A percentile compares a stretch with the other conserved stretches of the same genome.
Evolutionary conservation across 805 yeast species (phyloP).

Genomic region (Ogataea wickerhamii): DNA sequence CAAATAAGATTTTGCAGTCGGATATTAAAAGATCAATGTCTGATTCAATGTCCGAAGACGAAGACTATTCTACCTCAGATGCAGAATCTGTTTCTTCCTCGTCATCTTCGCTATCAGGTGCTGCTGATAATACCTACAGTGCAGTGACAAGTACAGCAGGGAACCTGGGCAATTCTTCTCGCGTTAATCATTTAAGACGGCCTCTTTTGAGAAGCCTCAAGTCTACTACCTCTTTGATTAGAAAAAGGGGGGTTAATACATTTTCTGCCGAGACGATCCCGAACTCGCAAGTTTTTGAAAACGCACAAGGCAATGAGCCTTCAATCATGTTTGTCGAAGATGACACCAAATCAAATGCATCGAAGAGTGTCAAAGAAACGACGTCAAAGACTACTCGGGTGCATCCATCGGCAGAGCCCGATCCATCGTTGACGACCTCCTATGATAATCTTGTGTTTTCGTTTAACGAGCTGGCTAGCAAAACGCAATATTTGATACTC

Average conservation of each 20-base stretch:
- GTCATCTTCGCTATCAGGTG: constrained; percentile 13
- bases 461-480: constrained; percentile 87
- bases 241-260: constrained; percentile 15
- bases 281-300: constrained; percentile 60
- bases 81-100: constrained; percentile 23
- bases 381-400: background rate
- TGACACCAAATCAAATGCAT: constrained; percentile 21
- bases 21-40: constrained; percentile 26
- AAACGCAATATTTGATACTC: constrained; percentile 83
- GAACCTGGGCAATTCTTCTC: constrained; percentile 7
- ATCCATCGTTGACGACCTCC: constrained; percentile 8
- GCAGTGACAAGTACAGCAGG: background rate
- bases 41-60: constrained; percentile 27
- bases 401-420: constrained; percentile 2
- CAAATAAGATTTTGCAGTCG: constrained; percentile 44
- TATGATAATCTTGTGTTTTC: constrained; percentile 33
- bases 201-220: constrained; percentile 21
- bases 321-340: constrained; percentile 59
- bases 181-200: constrained; percentile 18
- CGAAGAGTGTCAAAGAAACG: constrained; percentile 1
- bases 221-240: constrained; percentile 19
- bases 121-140: background rate
- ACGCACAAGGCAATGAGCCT: constrained; percentile 65
- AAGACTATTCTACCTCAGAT: constrained; percentile 22
- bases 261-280: constrained; percentile 71